These are phyloP conservation scores for Pseudogymnoascus sp. DNA, from an alignment of 2,329 filamentous ascomycete genomes.

Conservation along the genomic window DNA sequence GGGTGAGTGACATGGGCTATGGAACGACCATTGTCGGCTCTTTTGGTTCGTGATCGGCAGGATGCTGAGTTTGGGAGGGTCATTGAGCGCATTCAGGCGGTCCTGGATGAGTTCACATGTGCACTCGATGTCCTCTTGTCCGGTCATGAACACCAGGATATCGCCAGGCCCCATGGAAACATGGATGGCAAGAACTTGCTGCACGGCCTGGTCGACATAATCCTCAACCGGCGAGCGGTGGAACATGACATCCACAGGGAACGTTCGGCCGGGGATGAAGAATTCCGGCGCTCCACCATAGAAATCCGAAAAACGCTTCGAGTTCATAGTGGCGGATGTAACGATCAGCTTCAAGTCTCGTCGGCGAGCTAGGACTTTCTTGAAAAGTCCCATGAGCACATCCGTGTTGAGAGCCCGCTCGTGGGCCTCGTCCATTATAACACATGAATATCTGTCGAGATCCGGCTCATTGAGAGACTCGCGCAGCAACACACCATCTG, in stretches of 20 bases:
- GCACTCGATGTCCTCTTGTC: slow-evolving; percentile 95
- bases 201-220: slow-evolving; percentile 94
- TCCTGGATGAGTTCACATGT: slow-evolving; percentile 92
- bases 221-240: slow-evolving; percentile 93
- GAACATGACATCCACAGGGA: slow-evolving; percentile 94
- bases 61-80: slow-evolving; percentile 90
- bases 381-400: slow-evolving; percentile 94
- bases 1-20: not conserved
- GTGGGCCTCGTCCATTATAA: slow-evolving; percentile 99
- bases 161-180: slow-evolving; percentile 90
- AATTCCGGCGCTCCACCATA: slow-evolving; percentile 96
- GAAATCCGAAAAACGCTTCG: slow-evolving; percentile 91
- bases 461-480: slow-evolving; percentile 91
- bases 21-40: not conserved
- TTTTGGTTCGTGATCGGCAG: slow-evolving; percentile 62
- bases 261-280: slow-evolving; percentile 89
- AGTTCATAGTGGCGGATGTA: slow-evolving; percentile 97
- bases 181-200: slow-evolving; percentile 91
- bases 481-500: slow-evolving; percentile 86
- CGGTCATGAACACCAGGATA: slow-evolving; percentile 98
- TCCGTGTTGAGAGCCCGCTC: slow-evolving; percentile 95
- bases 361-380: slow-evolving; percentile 85
- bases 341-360: slow-evolving; percentile 94
- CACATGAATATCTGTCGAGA: slow-evolving; percentile 90
- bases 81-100: slow-evolving; percentile 78